Base-by-base conservation (phyloP, 352 stramenopile genomes). In the Globisporangium cederbergense region DNA sequence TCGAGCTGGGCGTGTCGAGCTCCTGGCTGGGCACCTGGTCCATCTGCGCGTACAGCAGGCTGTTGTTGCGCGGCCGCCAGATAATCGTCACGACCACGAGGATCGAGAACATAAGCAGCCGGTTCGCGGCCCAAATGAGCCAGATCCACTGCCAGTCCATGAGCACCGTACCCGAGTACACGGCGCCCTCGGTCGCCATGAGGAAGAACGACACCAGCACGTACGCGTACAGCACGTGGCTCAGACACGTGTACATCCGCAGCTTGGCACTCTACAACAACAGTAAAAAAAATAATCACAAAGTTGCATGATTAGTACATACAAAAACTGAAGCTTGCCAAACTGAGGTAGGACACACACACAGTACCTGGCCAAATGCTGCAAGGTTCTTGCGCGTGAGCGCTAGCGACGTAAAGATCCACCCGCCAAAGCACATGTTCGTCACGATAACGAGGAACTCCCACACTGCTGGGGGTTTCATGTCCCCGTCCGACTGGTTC, bases 401-500 rank as follows among this genome's bases (percentile, higher is more conserved):
- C 18, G 80, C 68, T 9, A 96, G 68, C 3, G 88, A 94, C 54
- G 82, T 70, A 68, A 93, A 96, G 58, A 96, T 96, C 88, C 88
- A 96, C 0, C 82, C 83, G 16, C 75, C 82, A 75, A 96, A 96
- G 64, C 88, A 96, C 2, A 62, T 63, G 62, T 96, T 92, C 20
- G 88, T 93, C 51, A 82, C 76, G 50, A 90, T 77, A 13, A 88
- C 83, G n/a, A 96, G 77, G 11, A 75, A 62, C 64, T 92, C 86
- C 87, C 87, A 96, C 1, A 93, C 76, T 2, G 74, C 76, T 36
- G 87, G 86, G 36, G 87, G 87, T 7, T 56, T 73, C 7, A 72
- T 67, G 8, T 90, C 77, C 14, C 87, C 87, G 20, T 91, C 73
- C 16, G 87, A 88, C 58, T 92, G 83, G 67, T 90, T 93, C 18